Evolutionary conservation across 768 basidiomycete genomes (phyloP).

Genomic region (Boletus tomentosulus): DNA sequence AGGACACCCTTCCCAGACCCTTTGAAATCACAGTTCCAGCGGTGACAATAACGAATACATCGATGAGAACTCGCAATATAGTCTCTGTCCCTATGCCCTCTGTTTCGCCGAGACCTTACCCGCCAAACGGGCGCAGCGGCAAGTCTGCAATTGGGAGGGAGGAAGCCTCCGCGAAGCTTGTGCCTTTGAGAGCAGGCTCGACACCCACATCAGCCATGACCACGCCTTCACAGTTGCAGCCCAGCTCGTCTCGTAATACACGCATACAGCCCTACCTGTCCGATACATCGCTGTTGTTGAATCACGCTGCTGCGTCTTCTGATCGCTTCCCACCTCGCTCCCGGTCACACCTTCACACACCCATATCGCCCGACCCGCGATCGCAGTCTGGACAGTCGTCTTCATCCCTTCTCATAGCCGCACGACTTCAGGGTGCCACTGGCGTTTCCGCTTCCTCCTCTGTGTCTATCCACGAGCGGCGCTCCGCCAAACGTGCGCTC

Average conservation of each 20-base stretch:
- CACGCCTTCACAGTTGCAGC: background rate
- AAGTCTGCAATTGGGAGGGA: no score
- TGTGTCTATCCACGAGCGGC: conserved; percentile 1
- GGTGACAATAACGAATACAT: background rate
- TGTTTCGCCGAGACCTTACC: no score
- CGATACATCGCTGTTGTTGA: background rate
- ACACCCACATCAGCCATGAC: background rate
- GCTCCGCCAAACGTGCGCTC: conserved; percentile 7
- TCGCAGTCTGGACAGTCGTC: background rate
- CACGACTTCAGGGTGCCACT: background rate
- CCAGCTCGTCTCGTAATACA: background rate
- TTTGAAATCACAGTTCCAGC: conserved; percentile 15
- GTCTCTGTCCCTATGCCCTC: no score
- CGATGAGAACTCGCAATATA: background rate
- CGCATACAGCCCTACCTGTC: no score
- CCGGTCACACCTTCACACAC: background rate
- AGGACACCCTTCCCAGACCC: conserved; percentile 27
- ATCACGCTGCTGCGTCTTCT: background rate
- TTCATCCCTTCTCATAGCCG: background rate
- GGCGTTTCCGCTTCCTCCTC: background rate
- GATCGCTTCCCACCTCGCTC: conserved; percentile 1
- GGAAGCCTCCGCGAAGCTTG: no score
- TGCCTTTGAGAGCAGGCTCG: background rate
- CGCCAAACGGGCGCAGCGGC: no score
- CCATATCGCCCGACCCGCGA: background rate